phyloP scores from a whole-genome alignment of 2,329 filamentous ascomycete genomes.

The Cercospora zeae-maydis region DNA sequence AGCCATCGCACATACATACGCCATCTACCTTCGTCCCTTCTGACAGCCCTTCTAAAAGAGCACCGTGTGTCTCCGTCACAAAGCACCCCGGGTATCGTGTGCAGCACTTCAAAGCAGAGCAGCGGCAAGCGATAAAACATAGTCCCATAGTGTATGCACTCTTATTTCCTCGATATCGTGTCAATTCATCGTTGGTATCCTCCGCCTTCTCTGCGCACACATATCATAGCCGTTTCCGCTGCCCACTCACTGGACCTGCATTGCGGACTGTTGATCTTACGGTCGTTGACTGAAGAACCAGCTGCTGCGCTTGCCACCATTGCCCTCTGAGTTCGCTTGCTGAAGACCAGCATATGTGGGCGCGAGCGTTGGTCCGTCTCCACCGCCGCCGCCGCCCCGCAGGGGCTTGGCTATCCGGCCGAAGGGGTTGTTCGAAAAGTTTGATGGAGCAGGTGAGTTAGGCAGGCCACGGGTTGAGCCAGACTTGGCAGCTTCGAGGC shows the following conservation, averaged over 20 bases:
- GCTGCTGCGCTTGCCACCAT: conserved; percentile 59
- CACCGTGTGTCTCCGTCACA: conserved; percentile 1
- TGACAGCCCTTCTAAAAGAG: not conserved
- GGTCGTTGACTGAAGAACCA: conserved; percentile 67
- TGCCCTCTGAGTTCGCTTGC: conserved; percentile 32
- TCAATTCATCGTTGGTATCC: conserved; percentile 1
- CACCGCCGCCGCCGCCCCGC: conserved; percentile 51
- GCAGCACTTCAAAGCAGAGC: conserved; percentile 6
- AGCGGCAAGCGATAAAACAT: conserved; percentile 13
- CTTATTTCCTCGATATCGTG: conserved; percentile 9
- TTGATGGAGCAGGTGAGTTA: conserved; percentile 46
- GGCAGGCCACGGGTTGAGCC: conserved; percentile 82
- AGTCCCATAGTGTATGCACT: conserved; percentile 5
- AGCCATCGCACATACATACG: not conserved
- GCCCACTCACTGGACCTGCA: not conserved
- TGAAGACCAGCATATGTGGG: conserved; percentile 46
- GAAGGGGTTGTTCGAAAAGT: conserved; percentile 66
- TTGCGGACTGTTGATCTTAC: not conserved
- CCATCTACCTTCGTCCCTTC: not conserved
- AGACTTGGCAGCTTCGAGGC: conserved; percentile 89
- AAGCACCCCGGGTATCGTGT: conserved; percentile 15
- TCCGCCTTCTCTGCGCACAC: not conserved
- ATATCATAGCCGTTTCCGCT: not conserved
- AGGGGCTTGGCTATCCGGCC: conserved; percentile 64
- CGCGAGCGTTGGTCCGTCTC: conserved; percentile 38